phyloP scores from a whole-genome alignment of 345 rosid genomes.

The Jatropha curcas region DNA sequence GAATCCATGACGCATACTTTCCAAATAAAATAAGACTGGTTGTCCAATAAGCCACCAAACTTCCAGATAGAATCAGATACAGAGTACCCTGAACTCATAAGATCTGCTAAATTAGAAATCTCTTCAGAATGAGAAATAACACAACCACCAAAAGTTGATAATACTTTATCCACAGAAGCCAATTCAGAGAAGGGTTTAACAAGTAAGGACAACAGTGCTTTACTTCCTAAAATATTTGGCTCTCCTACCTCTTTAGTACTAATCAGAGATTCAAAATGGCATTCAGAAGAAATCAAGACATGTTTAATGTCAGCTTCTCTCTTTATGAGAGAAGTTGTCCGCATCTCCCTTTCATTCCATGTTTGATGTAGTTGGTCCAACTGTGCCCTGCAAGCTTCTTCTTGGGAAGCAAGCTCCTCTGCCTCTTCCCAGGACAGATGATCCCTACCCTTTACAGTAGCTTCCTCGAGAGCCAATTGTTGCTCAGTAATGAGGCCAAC shows the following conservation, averaged over 20 bases:
- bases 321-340: slow-evolving; percentile 55
- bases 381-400: slow-evolving; percentile 89
- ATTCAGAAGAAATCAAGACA: slow-evolving; percentile 55
- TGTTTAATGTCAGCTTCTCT: slow-evolving; percentile 63
- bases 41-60: slow-evolving; percentile 51
- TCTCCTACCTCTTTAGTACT: slow-evolving; percentile 50
- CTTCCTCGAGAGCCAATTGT: slow-evolving; percentile 83
- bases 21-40: slow-evolving; percentile 83
- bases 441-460: slow-evolving; percentile 80
- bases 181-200: slow-evolving; percentile 67
- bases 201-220: slow-evolving; percentile 52
- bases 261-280: slow-evolving; percentile 59
- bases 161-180: slow-evolving; percentile 55
- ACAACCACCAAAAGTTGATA: slow-evolving; percentile 46
- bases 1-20: slow-evolving; percentile 70
- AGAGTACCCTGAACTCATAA: slow-evolving; percentile 54
- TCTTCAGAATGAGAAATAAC: slow-evolving; percentile 40
- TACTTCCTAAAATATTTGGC: slow-evolving; percentile 50
- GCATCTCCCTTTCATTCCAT: slow-evolving; percentile 78
- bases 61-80: slow-evolving; percentile 69
- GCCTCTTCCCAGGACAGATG: slow-evolving; percentile 98
- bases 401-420: slow-evolving; percentile 93
- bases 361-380: slow-evolving; percentile 79
- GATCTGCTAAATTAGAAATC: slow-evolving; percentile 47
- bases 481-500: slow-evolving; percentile 83